Base-by-base conservation (phyloP, 1,139 yeast species). In the Blastobotrys raffinosifermentans region DNA sequence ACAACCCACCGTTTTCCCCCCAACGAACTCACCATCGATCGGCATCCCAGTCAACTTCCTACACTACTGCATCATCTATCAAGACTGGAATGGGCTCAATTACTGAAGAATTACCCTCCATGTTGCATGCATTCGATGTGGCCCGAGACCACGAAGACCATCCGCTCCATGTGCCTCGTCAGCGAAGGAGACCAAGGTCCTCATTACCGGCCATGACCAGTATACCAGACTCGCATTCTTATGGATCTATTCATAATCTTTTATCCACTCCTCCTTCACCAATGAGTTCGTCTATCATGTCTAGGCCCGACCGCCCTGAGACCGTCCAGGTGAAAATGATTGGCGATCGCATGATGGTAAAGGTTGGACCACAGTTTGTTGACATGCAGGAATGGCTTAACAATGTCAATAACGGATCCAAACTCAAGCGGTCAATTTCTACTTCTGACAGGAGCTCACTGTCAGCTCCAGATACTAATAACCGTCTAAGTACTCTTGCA, bases 371-470 rank as follows among this genome's bases (percentile, higher is more conserved):
- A 8, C 41, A 45, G 13, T 51, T 35, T 37, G 48, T 51, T 19
- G 62, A 58, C 41, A 57, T 58, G 61, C 61, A 58, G 39, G 58
- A 55, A 3, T 57, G 61, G 61, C 49, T 56, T 16, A 49, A 50
- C 20, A 44, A 35, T 25, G 49, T 46, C 27, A 51, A 50, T 37
- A n/a, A n/a, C n/a, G n/a, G n/a, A n/a, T n/a, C n/a, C n/a, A n/a
- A n/a, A n/a, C n/a, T n/a, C n/a, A n/a, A n/a, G n/a, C n/a, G n/a
- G n/a, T n/a, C n/a, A n/a, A n/a, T n/a, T n/a, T n/a, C n/a, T n/a
- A n/a, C n/a, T n/a, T n/a, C n/a, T n/a, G n/a, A n/a, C n/a, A n/a
- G n/a, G n/a, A n/a, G n/a, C n/a, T n/a, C n/a, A n/a, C n/a, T n/a
- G n/a, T n/a, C n/a, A n/a, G n/a, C n/a, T n/a, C n/a, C n/a, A n/a